These are phyloP conservation scores for Globisporangium yorkense DNA, from an alignment of 352 stramenopile species.

Conservation along the genomic window DNA sequence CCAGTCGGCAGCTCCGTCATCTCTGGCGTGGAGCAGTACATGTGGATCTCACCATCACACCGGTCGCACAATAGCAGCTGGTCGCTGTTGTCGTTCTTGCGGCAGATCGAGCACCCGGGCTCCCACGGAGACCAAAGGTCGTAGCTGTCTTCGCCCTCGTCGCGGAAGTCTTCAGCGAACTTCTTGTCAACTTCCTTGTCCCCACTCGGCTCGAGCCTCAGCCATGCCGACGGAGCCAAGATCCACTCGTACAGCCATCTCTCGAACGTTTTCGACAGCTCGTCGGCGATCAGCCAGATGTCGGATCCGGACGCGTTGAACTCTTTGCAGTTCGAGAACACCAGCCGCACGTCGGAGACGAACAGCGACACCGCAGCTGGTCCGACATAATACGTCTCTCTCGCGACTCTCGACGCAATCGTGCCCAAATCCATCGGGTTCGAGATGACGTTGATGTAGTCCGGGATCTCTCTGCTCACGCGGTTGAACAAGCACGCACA, in stretches of 20 bases:
- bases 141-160: slow-evolving; percentile 54
- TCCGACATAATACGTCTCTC: slow-evolving; percentile 82
- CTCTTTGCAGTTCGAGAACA: slow-evolving; percentile 85
- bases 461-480: slow-evolving; percentile 44
- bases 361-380: slow-evolving; percentile 68
- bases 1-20: slow-evolving; percentile 66
- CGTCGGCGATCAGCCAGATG: slow-evolving; percentile 72
- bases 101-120: slow-evolving; percentile 70
- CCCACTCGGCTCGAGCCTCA: slow-evolving; percentile 56
- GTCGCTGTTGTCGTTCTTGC: slow-evolving; percentile 69
- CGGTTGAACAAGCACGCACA: slow-evolving; percentile 4
- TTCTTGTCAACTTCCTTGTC: slow-evolving; percentile 37
- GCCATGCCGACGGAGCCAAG: slow-evolving; percentile 67
- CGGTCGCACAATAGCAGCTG: slow-evolving; percentile 78
- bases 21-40: slow-evolving; percentile 70
- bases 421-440: slow-evolving; percentile 89
- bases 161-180: slow-evolving; percentile 54
- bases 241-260: slow-evolving; percentile 88
- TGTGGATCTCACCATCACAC: slow-evolving; percentile 87
- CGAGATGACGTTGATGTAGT: slow-evolving; percentile 83
- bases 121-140: slow-evolving; percentile 77
- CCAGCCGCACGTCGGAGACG: slow-evolving; percentile 74
- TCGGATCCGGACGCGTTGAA: slow-evolving; percentile 82
- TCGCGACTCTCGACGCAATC: slow-evolving; percentile 54
- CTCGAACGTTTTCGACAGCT: slow-evolving; percentile 72